phyloP scores from a whole-genome alignment of 2,329 filamentous ascomycete genomes.

The Fusarium sublunatum region DNA sequence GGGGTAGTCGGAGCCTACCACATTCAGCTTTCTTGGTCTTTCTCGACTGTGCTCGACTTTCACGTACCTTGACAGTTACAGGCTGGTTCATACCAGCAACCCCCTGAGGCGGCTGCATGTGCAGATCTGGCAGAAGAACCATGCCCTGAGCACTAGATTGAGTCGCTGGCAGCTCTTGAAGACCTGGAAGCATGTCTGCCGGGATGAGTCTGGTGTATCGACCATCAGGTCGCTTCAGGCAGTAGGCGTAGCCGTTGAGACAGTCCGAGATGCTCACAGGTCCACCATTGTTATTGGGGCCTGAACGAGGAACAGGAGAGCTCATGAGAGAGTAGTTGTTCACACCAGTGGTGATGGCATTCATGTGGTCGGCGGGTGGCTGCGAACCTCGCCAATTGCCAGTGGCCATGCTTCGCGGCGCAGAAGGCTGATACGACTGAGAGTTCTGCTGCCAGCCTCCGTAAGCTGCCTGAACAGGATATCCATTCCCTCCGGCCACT shows the following conservation, averaged over 20 bases:
- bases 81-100: constrained; percentile 53
- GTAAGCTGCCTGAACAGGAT: constrained; percentile 14
- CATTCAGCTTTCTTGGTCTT: constrained; percentile 45
- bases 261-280: constrained; percentile 37
- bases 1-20: constrained; percentile 40
- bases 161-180: constrained; percentile 57
- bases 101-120: constrained; percentile 52
- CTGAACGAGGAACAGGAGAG: neutral
- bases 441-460: constrained; percentile 29
- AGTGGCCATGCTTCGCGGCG: constrained; percentile 37
- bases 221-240: constrained; percentile 30
- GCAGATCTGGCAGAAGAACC: constrained; percentile 59
- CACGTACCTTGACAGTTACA: constrained; percentile 56
- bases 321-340: constrained; percentile 30
- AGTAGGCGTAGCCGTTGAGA: constrained; percentile 36
- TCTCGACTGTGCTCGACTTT: neutral
- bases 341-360: constrained; percentile 1
- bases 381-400: constrained; percentile 40
- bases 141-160: constrained; percentile 57
- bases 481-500: neutral
- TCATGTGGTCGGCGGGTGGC: constrained; percentile 11
- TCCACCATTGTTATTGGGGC: neutral
- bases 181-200: constrained; percentile 37
- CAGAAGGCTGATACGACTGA: constrained; percentile 18
- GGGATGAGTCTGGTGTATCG: constrained; percentile 36